Evolutionary conservation across 148 eudicot genomes (phyloP).

Genomic region (Euryodendron excelsum): DNA sequence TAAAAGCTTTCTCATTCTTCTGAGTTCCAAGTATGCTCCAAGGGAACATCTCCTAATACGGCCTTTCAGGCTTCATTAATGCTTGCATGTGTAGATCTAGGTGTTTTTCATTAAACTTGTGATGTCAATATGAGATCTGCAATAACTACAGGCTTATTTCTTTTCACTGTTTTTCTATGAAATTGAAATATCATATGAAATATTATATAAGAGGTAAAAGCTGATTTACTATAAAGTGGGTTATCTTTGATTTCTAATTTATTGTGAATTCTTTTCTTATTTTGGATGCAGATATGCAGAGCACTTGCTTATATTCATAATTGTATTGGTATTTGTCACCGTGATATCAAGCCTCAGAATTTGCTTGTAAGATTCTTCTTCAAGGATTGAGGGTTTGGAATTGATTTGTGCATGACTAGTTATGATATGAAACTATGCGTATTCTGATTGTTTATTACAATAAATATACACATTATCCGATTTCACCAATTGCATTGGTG

Average conservation of each 20-base stretch:
- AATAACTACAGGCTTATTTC: neutral
- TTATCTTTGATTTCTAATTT: neutral
- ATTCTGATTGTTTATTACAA: neutral
- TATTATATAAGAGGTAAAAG: neutral
- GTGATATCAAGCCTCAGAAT: conserved; percentile 82
- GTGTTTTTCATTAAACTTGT: conserved; percentile 3
- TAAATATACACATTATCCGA: neutral
- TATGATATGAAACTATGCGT: too few relatives aligned
- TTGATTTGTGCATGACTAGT: neutral
- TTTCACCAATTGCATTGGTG: neutral
- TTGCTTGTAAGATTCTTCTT: conserved; percentile 45
- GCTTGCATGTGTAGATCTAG: neutral
- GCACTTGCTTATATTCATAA: conserved; percentile 62
- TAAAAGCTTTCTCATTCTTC: neutral
- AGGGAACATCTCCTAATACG: neutral
- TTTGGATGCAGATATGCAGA: conserved; percentile 16
- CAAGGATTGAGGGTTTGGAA: neutral
- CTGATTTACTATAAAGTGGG: neutral
- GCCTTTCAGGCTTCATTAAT: neutral
- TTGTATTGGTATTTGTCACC: conserved; percentile 66
- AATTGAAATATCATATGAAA: neutral
- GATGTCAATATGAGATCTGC: neutral
- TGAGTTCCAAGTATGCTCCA: neutral
- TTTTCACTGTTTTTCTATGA: neutral
- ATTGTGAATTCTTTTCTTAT: neutral